Conservation (phyloP, 2,329 filamentous ascomycete species). For the Monosporascus sp. region DNA sequence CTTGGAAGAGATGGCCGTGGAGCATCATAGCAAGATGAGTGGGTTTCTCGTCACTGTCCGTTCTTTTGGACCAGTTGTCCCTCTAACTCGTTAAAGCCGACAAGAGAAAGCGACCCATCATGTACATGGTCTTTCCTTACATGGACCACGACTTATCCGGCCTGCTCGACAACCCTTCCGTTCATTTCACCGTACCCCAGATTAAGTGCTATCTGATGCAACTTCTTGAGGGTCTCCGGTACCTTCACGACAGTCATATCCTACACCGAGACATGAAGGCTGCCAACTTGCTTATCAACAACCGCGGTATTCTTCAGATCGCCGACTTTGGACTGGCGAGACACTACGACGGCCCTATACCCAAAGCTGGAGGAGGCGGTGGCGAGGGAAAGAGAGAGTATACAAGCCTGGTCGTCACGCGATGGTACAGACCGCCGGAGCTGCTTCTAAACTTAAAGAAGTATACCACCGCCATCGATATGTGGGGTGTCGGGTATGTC, state of each 20-base stretch:
- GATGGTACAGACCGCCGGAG: slow-evolving; percentile 96
- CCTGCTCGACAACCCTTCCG: slow-evolving; percentile 87
- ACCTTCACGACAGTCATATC: slow-evolving; percentile 85
- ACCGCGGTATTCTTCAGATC: slow-evolving; percentile 88
- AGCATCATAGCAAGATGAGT: slow-evolving; percentile 47
- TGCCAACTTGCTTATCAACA: slow-evolving; percentile 94
- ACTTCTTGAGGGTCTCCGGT: slow-evolving; percentile 80
- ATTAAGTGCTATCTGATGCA: slow-evolving; percentile 99
- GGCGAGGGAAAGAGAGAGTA: slow-evolving; percentile 87
- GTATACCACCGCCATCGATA: slow-evolving; percentile 96
- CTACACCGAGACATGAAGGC: slow-evolving; percentile 98
- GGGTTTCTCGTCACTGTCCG: slow-evolving; percentile 6
- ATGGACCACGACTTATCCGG: slow-evolving; percentile 99
- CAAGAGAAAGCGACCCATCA: slow-evolving; percentile 74
- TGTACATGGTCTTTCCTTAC: slow-evolving; percentile 99
- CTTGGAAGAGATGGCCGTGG: slow-evolving; percentile 94
- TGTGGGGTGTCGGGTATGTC: slow-evolving; percentile 92
- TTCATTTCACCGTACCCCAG: slow-evolving; percentile 80
- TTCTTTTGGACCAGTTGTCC: slow-evolving; percentile 1
- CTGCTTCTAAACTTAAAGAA: slow-evolving; percentile 78
- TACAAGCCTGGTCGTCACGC: slow-evolving; percentile 91
- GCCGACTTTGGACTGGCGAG: slow-evolving; percentile 94
- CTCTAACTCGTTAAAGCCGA: slow-evolving; percentile 48
- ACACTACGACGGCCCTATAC: slow-evolving; percentile 82
- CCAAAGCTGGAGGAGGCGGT: slow-evolving; percentile 69